Evolutionary conservation across 1,284 basidiomycete genomes (phyloP).

Genomic region (Microbotryomycetes sp.): DNA sequence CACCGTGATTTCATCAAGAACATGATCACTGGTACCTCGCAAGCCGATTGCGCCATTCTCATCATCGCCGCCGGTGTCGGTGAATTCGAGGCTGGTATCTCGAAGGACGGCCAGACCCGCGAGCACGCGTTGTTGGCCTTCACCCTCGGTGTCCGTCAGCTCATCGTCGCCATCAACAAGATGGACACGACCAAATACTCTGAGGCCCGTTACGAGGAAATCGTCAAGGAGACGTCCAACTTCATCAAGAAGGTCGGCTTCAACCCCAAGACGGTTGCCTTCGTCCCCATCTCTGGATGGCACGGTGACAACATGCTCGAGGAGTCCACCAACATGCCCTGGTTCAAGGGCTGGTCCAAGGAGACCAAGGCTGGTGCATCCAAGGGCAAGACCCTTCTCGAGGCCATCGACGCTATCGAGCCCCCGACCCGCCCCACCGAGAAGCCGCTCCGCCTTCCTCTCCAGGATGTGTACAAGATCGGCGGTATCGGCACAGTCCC

Average conservation of each 20-base stretch:
- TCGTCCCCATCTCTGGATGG: conserved; percentile 99
- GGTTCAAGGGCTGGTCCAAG: conserved; percentile 99
- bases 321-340: conserved; percentile 90
- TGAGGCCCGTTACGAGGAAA: conserved; percentile 99
- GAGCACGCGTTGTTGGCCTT: conserved; percentile 99
- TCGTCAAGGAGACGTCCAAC: conserved; percentile 96
- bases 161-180: conserved; percentile 99
- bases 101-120: conserved; percentile 99
- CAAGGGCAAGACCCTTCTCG: conserved; percentile 98
- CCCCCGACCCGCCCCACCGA: conserved; percentile 93
- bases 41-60: conserved; percentile 98
- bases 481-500: conserved; percentile 99
- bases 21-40: conserved; percentile 99
- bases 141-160: conserved; percentile 99
- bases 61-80: conserved; percentile 99
- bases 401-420: conserved; percentile 99
- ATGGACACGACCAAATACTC: conserved; percentile 95
- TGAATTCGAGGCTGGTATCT: conserved; percentile 99
- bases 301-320: conserved; percentile 99
- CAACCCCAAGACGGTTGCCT: conserved; percentile 97
- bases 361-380: conserved; percentile 85
- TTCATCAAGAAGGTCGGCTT: conserved; percentile 99
- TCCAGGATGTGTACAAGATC: conserved; percentile 99
- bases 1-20: conserved; percentile 99
- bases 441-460: conserved; percentile 99